These are phyloP conservation scores for Paecilomyces niveus DNA, from an alignment of 2,329 filamentous ascomycete genomes.

Conservation along the genomic window DNA sequence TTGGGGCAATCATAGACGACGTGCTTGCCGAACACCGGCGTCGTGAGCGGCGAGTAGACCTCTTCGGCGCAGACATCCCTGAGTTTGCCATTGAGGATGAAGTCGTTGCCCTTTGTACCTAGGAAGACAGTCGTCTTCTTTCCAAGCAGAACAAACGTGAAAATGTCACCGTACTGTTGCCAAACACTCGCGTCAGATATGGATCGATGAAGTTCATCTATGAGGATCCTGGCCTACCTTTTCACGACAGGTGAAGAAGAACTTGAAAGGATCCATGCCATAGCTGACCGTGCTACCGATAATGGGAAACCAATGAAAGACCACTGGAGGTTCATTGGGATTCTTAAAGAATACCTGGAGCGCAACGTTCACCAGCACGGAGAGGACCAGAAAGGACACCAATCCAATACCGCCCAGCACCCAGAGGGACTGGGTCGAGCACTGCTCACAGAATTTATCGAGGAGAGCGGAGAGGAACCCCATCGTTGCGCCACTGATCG, in stretches of 20 bases:
- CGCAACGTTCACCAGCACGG: slow-evolving; percentile 71
- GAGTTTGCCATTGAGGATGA: slow-evolving; percentile 86
- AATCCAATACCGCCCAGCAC: slow-evolving; percentile 39
- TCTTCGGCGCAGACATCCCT: slow-evolving; percentile 88
- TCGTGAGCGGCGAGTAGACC: slow-evolving; percentile 70
- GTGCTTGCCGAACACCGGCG: slow-evolving; percentile 69
- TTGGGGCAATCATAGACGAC: slow-evolving; percentile 90
- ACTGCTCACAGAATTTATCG: slow-evolving; percentile 38
- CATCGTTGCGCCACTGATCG: slow-evolving; percentile 31
- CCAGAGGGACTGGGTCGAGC: slow-evolving; percentile 40
- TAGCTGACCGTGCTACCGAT: slow-evolving; percentile 89
- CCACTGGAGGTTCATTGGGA: slow-evolving; percentile 65
- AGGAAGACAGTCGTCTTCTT: slow-evolving; percentile 83
- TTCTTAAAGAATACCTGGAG: slow-evolving; percentile 75
- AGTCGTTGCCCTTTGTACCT: slow-evolving; percentile 78
- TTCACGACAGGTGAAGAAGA: slow-evolving; percentile 58
- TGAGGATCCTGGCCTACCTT: slow-evolving; percentile 53
- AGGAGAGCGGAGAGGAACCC: slow-evolving; percentile 45
- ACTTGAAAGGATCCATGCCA: slow-evolving; percentile 71
- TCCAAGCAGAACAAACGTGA: slow-evolving; percentile 82
- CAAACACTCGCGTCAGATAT: background rate
- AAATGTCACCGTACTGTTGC: slow-evolving; percentile 72
- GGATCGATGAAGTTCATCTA: background rate
- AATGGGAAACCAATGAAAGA: slow-evolving; percentile 61
- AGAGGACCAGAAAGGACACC: slow-evolving; percentile 43